phyloP scores from a whole-genome alignment of 2,329 filamentous ascomycete genomes.

The Phyllosticta capitalensis region DNA sequence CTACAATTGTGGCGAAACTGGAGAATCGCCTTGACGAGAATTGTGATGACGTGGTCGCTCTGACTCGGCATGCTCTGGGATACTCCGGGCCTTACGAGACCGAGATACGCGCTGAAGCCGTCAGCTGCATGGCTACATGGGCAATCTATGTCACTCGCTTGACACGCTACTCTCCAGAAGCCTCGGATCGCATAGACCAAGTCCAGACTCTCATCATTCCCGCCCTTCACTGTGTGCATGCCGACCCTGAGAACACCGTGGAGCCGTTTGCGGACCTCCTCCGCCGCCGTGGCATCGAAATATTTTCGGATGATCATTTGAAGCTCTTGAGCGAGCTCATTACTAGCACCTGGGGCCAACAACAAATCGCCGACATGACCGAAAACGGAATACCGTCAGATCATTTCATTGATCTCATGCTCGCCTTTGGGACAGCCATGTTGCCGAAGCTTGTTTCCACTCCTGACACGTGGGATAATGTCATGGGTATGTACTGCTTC shows the following conservation, averaged over 20 bases:
- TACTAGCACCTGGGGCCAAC: conserved; percentile 48
- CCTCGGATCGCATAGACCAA: background rate
- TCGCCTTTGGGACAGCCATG: conserved; percentile 60
- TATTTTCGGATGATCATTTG: conserved; percentile 49
- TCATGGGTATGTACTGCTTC: conserved; percentile 22
- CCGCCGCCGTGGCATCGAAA: conserved; percentile 53
- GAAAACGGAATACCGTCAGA: conserved; percentile 56
- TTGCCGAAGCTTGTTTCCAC: conserved; percentile 33
- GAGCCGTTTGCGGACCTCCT: conserved; percentile 59
- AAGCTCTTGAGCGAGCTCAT: conserved; percentile 40
- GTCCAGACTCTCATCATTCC: conserved; percentile 9
- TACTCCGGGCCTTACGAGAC: background rate
- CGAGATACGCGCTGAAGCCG: conserved; percentile 5
- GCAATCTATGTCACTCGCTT: conserved; percentile 6
- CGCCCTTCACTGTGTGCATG: conserved; percentile 19
- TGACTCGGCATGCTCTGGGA: background rate
- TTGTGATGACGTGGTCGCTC: conserved; percentile 1
- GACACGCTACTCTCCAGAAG: background rate
- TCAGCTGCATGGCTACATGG: conserved; percentile 9
- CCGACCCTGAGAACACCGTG: conserved; percentile 40
- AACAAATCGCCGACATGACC: conserved; percentile 46
- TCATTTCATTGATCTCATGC: conserved; percentile 54
- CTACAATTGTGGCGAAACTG: background rate
- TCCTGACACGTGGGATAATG: conserved; percentile 23
- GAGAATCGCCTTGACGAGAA: conserved; percentile 5